Percentiles rank a stretch among this genome's conserved stretches.
These are phyloP conservation scores for Fonsecaea pugnacius DNA, from an alignment of 2,329 filamentous ascomycete species.

Conservation along the genomic window DNA sequence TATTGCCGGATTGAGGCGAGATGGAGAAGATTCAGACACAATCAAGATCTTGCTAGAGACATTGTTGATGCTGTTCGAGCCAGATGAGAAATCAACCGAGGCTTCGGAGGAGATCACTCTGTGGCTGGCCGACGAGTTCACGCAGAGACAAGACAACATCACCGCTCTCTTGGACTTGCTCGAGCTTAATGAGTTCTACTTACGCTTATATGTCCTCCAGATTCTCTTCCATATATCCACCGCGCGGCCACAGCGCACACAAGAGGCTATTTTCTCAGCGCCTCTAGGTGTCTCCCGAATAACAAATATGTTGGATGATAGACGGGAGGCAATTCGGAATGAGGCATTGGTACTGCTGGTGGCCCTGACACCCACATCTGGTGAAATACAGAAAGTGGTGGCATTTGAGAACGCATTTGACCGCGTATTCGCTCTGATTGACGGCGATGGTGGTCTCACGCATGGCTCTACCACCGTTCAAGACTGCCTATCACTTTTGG, in stretches of 20 bases:
- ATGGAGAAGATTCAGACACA: conserved; percentile 93
- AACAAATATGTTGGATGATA: conserved; percentile 81
- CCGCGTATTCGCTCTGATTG: conserved; percentile 79
- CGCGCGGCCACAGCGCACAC: conserved; percentile 85
- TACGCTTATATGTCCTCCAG: conserved; percentile 86
- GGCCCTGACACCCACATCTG: conserved; percentile 81
- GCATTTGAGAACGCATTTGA: conserved; percentile 95
- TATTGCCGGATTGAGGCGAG: conserved; percentile 81
- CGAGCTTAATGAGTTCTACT: conserved; percentile 85
- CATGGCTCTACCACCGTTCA: conserved; percentile 87
- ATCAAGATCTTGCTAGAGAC: conserved; percentile 95
- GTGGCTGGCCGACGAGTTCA: conserved; percentile 98
- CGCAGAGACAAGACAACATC: conserved; percentile 96
- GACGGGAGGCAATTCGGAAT: conserved; percentile 83
- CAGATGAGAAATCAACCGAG: conserved; percentile 64
- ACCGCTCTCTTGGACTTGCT: conserved; percentile 86
- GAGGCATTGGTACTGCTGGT: conserved; percentile 84
- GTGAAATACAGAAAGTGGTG: conserved; percentile 91
- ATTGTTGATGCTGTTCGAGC: conserved; percentile 85
- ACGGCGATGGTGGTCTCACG: conserved; percentile 76
- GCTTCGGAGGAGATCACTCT: conserved; percentile 87
- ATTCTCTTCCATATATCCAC: conserved; percentile 83
- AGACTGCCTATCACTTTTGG: conserved; percentile 87
- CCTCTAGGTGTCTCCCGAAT: conserved; percentile 85
- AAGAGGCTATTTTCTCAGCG: conserved; percentile 90